Evolutionary conservation across 257 asterid species (phyloP).

Genomic region (Solanum appendiculatum): DNA sequence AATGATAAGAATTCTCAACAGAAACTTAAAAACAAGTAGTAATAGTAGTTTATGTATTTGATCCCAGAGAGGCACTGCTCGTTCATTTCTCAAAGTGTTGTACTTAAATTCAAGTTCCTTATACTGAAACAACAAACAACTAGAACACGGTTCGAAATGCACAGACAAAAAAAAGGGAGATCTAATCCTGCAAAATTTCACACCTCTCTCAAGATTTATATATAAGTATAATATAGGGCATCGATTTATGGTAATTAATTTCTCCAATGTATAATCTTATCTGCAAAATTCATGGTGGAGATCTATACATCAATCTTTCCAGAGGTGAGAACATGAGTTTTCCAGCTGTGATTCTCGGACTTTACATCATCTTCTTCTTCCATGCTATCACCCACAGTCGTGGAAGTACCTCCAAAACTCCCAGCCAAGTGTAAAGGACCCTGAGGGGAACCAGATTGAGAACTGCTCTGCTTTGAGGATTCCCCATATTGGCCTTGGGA

Average conservation of each 20-base stretch:
- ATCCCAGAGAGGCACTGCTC: not conserved
- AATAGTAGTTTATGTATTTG: not conserved
- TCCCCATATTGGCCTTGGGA: constrained; percentile 24
- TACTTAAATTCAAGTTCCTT: not conserved
- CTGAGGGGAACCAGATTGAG: constrained; percentile 42
- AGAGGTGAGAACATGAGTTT: constrained; percentile 10
- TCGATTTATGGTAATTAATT: constrained; percentile 3
- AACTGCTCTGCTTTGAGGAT: constrained; percentile 28
- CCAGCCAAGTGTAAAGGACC: constrained; percentile 32
- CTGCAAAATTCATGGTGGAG: constrained; percentile 15
- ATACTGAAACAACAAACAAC: not conserved
- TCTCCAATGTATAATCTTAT: constrained; percentile 6
- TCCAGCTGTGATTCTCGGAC: constrained; percentile 37
- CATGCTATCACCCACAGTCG: constrained; percentile 30
- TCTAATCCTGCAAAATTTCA: constrained; percentile 65
- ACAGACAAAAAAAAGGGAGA: not conserved
- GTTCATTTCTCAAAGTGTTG: not conserved
- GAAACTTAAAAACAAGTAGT: not conserved
- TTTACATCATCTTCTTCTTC: constrained; percentile 42
- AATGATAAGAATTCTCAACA: not conserved
- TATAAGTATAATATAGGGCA: constrained; percentile 17
- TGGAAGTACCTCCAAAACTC: constrained; percentile 29
- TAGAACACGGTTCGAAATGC: not conserved
- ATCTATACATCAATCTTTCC: constrained; percentile 17
- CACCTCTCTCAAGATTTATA: constrained; percentile 25